Evolutionary conservation across 2,329 filamentous ascomycete genomes (phyloP).

Genomic region (Diaporthe ampelina): DNA sequence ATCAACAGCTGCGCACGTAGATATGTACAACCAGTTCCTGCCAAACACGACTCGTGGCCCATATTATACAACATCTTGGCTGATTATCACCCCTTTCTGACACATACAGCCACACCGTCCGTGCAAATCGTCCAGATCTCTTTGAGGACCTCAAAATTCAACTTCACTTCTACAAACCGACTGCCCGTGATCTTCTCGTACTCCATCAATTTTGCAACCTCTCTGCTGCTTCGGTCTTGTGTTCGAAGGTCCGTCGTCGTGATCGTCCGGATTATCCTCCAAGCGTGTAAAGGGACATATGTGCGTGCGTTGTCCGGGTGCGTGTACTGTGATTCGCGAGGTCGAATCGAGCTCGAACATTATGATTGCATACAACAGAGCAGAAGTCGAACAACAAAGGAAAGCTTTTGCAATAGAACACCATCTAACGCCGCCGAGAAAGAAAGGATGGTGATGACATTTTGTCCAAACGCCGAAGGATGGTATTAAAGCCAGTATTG

Average conservation of each 20-base stretch:
- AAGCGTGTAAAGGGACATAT: not conserved
- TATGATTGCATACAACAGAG: slow-evolving; percentile 23
- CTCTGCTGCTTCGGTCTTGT: not conserved
- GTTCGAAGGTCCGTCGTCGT: not conserved
- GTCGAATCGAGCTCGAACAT: not conserved
- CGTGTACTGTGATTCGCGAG: slow-evolving; percentile 12
- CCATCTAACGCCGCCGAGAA: slow-evolving; percentile 27
- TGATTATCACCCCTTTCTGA: not conserved
- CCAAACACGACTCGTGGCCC: slow-evolving; percentile 9
- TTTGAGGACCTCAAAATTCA: not conserved
- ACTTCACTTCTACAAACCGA: not conserved
- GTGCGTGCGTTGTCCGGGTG: slow-evolving; percentile 14
- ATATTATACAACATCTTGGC: slow-evolving; percentile 24
- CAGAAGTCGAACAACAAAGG: not conserved
- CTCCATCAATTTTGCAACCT: not conserved
- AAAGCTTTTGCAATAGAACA: slow-evolving; percentile 30
- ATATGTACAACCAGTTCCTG: slow-evolving; percentile 15
- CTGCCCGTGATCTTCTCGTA: not conserved
- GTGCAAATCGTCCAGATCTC: slow-evolving; percentile 4
- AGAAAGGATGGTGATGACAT: slow-evolving; percentile 27
- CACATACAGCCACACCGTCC: not conserved
- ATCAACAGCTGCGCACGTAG: slow-evolving; percentile 19
- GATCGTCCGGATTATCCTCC: not conserved
- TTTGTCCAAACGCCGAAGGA: slow-evolving; percentile 33
- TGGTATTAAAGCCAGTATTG: slow-evolving; percentile 40